Evolutionary conservation across 2,329 filamentous ascomycete species (phyloP).

Genomic region (Drechmeria coniospora): DNA sequence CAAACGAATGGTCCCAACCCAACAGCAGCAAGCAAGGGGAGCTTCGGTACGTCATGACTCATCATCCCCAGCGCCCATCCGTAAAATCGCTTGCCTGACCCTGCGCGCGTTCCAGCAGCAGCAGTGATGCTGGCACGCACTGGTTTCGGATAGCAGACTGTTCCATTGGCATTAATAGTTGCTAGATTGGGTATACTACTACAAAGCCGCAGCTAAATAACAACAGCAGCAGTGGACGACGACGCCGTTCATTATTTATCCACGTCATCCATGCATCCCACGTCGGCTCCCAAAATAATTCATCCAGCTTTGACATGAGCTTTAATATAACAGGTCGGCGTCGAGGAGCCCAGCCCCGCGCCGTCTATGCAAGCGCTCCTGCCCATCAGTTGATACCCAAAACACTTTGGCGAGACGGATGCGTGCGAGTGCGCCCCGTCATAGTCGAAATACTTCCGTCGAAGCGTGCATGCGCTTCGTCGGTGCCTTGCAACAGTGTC

Average conservation of each 20-base stretch:
- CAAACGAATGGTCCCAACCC: no score
- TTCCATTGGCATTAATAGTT: constrained; percentile 17
- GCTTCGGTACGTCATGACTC: no score
- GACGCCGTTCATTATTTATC: constrained; percentile 6
- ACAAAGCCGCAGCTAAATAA: constrained; percentile 18
- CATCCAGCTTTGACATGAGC: no score
- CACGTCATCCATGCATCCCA: constrained; percentile 1
- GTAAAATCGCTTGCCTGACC: no score
- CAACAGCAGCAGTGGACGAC: constrained; percentile 11
- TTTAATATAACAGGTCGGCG: no score
- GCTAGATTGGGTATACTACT: constrained; percentile 23
- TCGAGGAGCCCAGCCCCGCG: constrained; percentile 3
- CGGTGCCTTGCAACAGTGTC: constrained; percentile 4
- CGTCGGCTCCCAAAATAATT: background rate
- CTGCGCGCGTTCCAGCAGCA: no score
- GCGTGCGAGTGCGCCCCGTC: no score
- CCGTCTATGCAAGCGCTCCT: constrained; percentile 10
- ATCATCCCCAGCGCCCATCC: no score
- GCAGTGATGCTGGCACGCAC: background rate
- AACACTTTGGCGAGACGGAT: no score
- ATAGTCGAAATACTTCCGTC: constrained; percentile 3
- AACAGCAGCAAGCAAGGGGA: no score
- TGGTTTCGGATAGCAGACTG: constrained; percentile 4
- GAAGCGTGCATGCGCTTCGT: constrained; percentile 5
- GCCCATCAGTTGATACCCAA: constrained; percentile 12